Evolutionary conservation across 2,329 filamentous ascomycete species (phyloP), one percentile per base, ranked within the genome.

Genomic region (Pleomassaria siparia): DNA sequence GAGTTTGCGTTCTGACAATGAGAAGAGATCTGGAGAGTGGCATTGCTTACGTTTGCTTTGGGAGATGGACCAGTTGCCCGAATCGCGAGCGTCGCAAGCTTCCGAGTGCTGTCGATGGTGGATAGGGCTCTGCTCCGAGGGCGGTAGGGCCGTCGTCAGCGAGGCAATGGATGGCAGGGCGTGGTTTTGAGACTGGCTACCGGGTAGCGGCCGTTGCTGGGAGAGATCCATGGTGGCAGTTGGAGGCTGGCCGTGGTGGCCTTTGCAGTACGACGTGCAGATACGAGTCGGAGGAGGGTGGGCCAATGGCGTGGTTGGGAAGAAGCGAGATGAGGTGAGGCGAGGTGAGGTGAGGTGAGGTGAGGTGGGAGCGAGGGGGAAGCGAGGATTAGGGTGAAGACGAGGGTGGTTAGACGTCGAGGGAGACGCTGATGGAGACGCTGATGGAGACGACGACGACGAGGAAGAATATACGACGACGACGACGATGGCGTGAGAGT

Each of bases 51-150:
- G 77, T 62, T 80, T 79, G 66, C 79, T 81, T 58, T 80, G 80
- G 35, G 35, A 77, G 58, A 81, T 78, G 44, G 80, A 81, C 80
- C 80, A 83, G 62, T 78, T 81, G 50, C 80, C 80, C 18, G 80
- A 83, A 62, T 82, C 80, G 50, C 80, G 77, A 58, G 79, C 76
- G 48, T 71, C 67, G 25, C 80, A 75, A 60, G 79, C 75, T 49
- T 70, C 66, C 3, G 66, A 60, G 7, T 62, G 61, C 41, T 71
- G 69, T 45, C 62, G 60, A 35, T 60, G 58, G 36, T 57, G 66
- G 30, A 60, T 54, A 16, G 67, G 64, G 44, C 61, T 65, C 47
- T 67, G 64, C 43, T 71, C 69, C 15, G 63, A 39, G 8, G 64
- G 53, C 18, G 67, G 49, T 4, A 70, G 58, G 36, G 46, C 60